These are phyloP conservation scores for Leptographium lundbergii DNA, from an alignment of 2,329 filamentous ascomycete species.

Conservation along the genomic window DNA sequence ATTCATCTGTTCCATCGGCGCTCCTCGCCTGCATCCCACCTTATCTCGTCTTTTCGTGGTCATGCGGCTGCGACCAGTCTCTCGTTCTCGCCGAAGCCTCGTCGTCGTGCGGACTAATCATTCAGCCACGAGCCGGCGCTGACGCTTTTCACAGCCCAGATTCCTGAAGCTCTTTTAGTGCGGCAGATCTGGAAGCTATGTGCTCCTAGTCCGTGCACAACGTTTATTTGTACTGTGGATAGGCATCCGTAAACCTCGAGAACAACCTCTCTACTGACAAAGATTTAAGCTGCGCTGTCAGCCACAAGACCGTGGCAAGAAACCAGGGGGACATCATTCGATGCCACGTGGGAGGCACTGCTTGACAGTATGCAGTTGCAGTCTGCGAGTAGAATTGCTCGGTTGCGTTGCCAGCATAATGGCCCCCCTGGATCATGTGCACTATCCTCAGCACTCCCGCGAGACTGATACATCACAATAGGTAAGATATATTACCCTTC, in stretches of 20 bases:
- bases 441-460: no score
- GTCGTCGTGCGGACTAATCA: slow-evolving; percentile 9
- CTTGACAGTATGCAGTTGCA: no score
- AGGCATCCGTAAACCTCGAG: background rate
- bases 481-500: no score
- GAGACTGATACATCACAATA: no score
- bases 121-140: slow-evolving; percentile 9
- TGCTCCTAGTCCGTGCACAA: background rate
- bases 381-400: no score
- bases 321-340: background rate
- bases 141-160: background rate
- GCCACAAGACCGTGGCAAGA: background rate
- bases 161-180: background rate
- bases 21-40: background rate
- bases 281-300: background rate
- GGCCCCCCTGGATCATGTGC: no score
- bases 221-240: background rate
- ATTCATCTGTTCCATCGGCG: background rate
- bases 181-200: background rate
- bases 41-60: background rate
- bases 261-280: background rate
- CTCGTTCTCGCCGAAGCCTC: slow-evolving; percentile 1
- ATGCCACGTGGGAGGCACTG: no score
- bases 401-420: no score
- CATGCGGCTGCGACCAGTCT: background rate